A percentile compares a stretch with the other conserved stretches of the same genome.
Evolutionary conservation across 495 filamentous ascomycete species (phyloP).

Genomic region (Aspergillus bridgeri): DNA sequence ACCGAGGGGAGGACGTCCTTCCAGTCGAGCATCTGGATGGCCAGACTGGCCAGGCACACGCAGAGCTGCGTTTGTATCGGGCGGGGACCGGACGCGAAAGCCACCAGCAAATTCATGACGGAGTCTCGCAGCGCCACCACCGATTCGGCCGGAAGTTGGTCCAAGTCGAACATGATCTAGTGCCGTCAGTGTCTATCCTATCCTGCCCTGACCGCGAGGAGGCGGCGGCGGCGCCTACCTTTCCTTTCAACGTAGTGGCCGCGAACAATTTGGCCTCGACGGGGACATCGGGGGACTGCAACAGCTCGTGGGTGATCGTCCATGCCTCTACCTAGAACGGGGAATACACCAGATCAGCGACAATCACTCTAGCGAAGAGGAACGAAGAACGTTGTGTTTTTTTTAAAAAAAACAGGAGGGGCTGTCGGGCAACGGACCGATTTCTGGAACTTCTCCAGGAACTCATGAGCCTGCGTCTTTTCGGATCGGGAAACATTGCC

Average conservation of each 20-base stretch:
- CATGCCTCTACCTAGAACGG: constrained; percentile 73
- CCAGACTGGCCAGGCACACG: constrained; percentile 88
- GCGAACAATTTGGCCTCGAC: constrained; percentile 90
- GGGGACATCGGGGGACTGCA: constrained; percentile 70
- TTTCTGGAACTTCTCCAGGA: constrained; percentile 95
- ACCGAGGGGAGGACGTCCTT: constrained; percentile 86
- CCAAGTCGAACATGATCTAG: constrained; percentile 79
- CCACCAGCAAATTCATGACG: constrained; percentile 70
- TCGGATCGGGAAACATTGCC: constrained; percentile 74
- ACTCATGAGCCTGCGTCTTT: constrained; percentile 87
- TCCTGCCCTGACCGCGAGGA: constrained; percentile 8
- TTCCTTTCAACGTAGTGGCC: constrained; percentile 94
- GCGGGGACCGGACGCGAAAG: constrained; percentile 76
- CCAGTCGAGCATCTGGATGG: constrained; percentile 94
- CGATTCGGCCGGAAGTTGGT: constrained; percentile 76
- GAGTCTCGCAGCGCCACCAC: constrained; percentile 76
- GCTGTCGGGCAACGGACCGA: constrained; percentile 61
- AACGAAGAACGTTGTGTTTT: not conserved
- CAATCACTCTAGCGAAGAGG: not conserved
- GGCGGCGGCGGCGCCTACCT: constrained; percentile 60
- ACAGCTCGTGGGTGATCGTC: constrained; percentile 77
- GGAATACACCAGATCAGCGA: constrained; percentile 11
- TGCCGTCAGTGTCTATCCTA: constrained; percentile 28
- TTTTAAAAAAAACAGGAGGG: not conserved
- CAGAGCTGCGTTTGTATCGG: constrained; percentile 92